These are phyloP conservation scores for Dendrocalamus latiflorus DNA, from an alignment of 202 grass and related monocot genomes.

Conservation along the genomic window DNA sequence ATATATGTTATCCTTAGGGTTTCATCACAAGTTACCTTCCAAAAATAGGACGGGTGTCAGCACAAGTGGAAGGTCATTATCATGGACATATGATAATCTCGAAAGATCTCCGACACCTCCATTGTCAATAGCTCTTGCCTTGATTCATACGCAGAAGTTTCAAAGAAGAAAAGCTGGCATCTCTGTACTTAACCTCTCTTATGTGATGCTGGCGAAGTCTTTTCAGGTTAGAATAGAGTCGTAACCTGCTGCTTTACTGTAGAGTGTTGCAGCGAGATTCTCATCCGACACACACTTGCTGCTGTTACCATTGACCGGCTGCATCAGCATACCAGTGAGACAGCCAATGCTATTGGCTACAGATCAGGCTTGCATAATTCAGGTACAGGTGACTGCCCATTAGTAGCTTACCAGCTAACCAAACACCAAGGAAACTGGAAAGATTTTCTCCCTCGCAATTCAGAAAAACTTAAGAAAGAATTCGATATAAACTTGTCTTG, in stretches of 20 bases:
- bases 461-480: too few species aligned
- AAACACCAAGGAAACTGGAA: too few species aligned
- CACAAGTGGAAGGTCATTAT: slow-evolving; percentile 30
- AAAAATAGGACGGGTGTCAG: not conserved
- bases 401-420: not conserved
- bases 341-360: not conserved
- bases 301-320: slow-evolving; percentile 22
- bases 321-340: not conserved
- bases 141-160: not conserved
- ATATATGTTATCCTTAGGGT: slow-evolving; percentile 32
- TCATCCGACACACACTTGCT: not conserved
- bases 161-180: not conserved
- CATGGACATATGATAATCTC: slow-evolving; percentile 14
- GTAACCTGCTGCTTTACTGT: not conserved
- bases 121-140: slow-evolving; percentile 5
- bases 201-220: not conserved
- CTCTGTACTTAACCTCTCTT: not conserved
- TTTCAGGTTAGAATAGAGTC: not conserved
- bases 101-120: slow-evolving; percentile 24
- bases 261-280: not conserved
- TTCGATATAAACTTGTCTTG: not conserved
- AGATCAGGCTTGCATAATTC: not conserved
- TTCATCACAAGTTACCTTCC: not conserved
- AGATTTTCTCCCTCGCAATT: too few species aligned
- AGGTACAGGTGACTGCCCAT: not conserved